Conservation (phyloP, 2,329 filamentous ascomycete genomes). For the Calonectria naviculata region DNA sequence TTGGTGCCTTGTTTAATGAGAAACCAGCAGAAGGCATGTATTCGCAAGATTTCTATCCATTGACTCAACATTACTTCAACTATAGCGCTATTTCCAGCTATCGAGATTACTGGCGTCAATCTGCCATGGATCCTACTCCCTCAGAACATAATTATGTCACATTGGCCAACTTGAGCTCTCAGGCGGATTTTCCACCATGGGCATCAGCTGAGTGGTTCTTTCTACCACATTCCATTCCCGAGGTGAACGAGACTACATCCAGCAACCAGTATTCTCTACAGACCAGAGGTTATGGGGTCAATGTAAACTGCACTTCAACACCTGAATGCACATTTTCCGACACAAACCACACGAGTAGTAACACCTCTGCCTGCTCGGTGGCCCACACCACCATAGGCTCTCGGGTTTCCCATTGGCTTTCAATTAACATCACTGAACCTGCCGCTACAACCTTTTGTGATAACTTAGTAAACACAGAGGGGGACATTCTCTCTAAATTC, state of each 20-base stretch:
- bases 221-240: background rate
- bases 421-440: background rate
- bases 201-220: constrained; percentile 1
- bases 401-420: background rate
- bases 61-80: background rate
- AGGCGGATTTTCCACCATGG: background rate
- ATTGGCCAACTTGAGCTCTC: background rate
- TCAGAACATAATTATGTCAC: background rate
- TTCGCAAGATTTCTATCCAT: background rate
- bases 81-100: background rate
- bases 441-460: background rate
- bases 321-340: background rate
- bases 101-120: background rate
- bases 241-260: too few species aligned
- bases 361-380: background rate
- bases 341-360: background rate
- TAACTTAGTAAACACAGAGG: background rate
- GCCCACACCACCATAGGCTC: background rate
- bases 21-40: background rate
- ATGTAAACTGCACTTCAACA: background rate
- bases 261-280: background rate
- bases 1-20: constrained; percentile 16
- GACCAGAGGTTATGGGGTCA: background rate
- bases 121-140: too few species aligned
- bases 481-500: too few species aligned